Conservation (phyloP, 1,139 yeast species). For the Pichia sp. region DNA sequence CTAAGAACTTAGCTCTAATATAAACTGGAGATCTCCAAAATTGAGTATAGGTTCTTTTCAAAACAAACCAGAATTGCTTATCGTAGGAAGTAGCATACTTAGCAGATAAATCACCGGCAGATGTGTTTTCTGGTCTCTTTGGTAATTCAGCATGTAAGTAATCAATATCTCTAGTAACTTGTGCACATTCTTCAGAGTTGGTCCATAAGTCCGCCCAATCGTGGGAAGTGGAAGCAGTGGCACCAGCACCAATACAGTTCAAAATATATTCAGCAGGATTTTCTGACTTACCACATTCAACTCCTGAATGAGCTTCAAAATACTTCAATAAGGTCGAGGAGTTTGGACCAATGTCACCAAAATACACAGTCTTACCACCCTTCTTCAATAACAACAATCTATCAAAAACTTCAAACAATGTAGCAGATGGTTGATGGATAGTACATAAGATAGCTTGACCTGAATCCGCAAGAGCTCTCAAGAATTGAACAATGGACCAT, state of each 20-base stretch:
- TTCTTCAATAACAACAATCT: conserved; percentile 37
- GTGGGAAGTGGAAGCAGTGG: conserved; percentile 38
- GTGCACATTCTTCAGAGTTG: conserved; percentile 9
- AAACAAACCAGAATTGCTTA: conserved; percentile 37
- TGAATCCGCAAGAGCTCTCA: conserved; percentile 39
- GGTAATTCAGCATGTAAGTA: conserved; percentile 20
- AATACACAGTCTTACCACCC: conserved; percentile 54
- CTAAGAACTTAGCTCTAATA: conserved; percentile 39
- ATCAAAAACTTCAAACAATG: conserved; percentile 44
- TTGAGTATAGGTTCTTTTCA: conserved; percentile 36
- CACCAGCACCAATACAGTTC: conserved; percentile 57
- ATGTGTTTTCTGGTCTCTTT: conserved; percentile 29
- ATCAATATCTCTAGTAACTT: conserved; percentile 23
- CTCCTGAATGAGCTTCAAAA: conserved; percentile 32
- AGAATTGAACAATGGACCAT: conserved; percentile 42
- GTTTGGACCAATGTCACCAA: conserved; percentile 50
- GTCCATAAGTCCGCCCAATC: conserved; percentile 36
- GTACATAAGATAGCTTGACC: conserved; percentile 51
- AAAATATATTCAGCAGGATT: conserved; percentile 29
- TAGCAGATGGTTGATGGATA: conserved; percentile 54
- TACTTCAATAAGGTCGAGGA: conserved; percentile 41
- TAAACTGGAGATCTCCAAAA: conserved; percentile 47
- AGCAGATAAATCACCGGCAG: conserved; percentile 28
- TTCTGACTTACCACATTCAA: conserved; percentile 27
- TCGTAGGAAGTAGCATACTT: conserved; percentile 34